Conservation (phyloP, 2,329 filamentous ascomycete genomes). For the Neopestalotiopsis rosae region DNA sequence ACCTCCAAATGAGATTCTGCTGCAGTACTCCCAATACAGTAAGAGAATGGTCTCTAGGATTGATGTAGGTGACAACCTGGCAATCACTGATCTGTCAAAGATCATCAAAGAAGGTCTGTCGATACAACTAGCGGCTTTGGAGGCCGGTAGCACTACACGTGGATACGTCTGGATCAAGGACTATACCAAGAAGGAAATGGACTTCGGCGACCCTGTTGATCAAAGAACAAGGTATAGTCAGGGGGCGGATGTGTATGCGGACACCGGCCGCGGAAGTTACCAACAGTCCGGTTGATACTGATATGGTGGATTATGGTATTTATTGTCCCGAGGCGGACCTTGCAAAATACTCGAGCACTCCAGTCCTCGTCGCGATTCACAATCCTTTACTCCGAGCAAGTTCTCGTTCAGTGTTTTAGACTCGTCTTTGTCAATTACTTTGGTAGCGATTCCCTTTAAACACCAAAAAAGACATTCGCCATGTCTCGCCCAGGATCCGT, state of each 20-base stretch:
- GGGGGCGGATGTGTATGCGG: conserved; percentile 11
- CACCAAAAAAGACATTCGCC: neutral
- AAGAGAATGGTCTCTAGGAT: neutral
- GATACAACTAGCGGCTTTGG: neutral
- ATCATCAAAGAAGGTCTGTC: neutral
- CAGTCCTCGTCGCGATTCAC: neutral
- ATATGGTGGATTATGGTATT: neutral
- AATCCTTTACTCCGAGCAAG: neutral
- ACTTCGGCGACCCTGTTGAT: conserved; percentile 8
- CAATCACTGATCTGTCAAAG: neutral
- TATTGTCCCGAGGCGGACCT: neutral
- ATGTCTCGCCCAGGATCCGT: conserved; percentile 27
- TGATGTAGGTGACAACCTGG: neutral
- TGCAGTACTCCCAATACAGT: neutral
- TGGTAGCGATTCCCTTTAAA: neutral
- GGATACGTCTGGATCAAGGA: neutral
- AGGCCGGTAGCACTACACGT: neutral
- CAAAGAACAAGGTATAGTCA: neutral
- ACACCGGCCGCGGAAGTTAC: neutral
- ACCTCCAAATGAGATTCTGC: no score
- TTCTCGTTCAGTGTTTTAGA: neutral
- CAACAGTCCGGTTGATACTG: neutral
- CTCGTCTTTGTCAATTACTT: neutral
- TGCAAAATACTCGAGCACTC: neutral
- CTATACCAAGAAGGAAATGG: conserved; percentile 7